Evolutionary conservation across 2,329 filamentous ascomycete species (phyloP).

Genomic region (Aspergillus awamori): DNA sequence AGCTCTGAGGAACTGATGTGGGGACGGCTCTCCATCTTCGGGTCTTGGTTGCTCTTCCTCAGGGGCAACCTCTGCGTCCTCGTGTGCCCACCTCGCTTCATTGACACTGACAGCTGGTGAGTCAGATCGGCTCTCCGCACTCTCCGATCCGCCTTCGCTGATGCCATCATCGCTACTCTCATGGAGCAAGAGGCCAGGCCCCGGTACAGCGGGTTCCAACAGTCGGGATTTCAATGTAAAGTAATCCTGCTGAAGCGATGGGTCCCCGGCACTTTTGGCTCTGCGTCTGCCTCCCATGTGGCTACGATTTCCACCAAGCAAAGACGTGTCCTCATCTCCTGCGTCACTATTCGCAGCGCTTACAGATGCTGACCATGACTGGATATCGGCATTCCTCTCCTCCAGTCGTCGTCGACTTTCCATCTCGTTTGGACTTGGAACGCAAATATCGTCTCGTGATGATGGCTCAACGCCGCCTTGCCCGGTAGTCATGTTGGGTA

Average conservation of each 20-base stretch:
- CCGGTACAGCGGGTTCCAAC: slow-evolving; percentile 50
- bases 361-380: slow-evolving; percentile 56
- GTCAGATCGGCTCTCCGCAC: slow-evolving; percentile 29
- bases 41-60: slow-evolving; percentile 26
- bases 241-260: slow-evolving; percentile 38
- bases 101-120: slow-evolving; percentile 33
- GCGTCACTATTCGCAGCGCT: slow-evolving; percentile 50
- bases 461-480: slow-evolving; percentile 53
- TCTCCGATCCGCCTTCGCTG: slow-evolving; percentile 33
- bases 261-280: slow-evolving; percentile 50
- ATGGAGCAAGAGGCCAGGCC: slow-evolving; percentile 53
- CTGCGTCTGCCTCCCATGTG: slow-evolving; percentile 41
- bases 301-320: slow-evolving; percentile 24
- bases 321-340: slow-evolving; percentile 34
- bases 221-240: slow-evolving; percentile 31
- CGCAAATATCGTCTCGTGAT: slow-evolving; percentile 47
- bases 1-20: slow-evolving; percentile 42
- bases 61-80: slow-evolving; percentile 27
- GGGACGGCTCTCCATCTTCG: slow-evolving; percentile 36
- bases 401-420: slow-evolving; percentile 49
- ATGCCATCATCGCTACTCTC: slow-evolving; percentile 45
- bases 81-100: slow-evolving; percentile 25
- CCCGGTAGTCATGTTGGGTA: slow-evolving; percentile 40
- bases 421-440: slow-evolving; percentile 56
- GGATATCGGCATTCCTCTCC: slow-evolving; percentile 58